Conservation (phyloP, 176 grass and related monocot genomes). For the Juncus inflexus region DNA sequence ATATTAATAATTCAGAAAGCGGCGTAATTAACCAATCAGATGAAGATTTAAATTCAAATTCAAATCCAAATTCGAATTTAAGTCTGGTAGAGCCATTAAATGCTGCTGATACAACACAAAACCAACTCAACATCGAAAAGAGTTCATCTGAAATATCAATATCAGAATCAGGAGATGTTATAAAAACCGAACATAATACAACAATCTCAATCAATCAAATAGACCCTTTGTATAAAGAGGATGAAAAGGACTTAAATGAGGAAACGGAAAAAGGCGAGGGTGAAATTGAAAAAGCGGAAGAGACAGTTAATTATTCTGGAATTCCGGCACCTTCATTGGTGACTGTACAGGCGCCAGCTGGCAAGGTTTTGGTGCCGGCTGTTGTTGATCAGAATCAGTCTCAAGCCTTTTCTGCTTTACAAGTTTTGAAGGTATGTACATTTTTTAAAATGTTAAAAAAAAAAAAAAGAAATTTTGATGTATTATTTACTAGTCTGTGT, state of each 20-base stretch:
- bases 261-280: slow-evolving; percentile 28
- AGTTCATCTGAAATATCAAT: slow-evolving; percentile 27
- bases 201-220: neutral
- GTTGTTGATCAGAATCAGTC: slow-evolving; percentile 66
- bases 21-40: slow-evolving; percentile 17
- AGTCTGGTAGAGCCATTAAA: slow-evolving; percentile 24
- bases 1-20: slow-evolving; percentile 13
- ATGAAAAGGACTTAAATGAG: slow-evolving; percentile 20
- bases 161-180: slow-evolving; percentile 45
- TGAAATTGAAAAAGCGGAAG: slow-evolving; percentile 20
- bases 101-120: slow-evolving; percentile 26
- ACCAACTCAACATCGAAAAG: slow-evolving; percentile 31
- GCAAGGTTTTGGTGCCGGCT: slow-evolving; percentile 67
- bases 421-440: slow-evolving; percentile 72
- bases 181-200: slow-evolving; percentile 23
- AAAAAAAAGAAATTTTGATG: neutral
- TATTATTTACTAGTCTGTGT: neutral
- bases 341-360: slow-evolving; percentile 50
- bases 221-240: slow-evolving; percentile 25
- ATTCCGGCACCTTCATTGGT: slow-evolving; percentile 68
- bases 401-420: slow-evolving; percentile 62
- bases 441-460: neutral
- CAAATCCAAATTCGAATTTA: too few relatives aligned
- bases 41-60: slow-evolving; percentile 21
- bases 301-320: slow-evolving; percentile 51